Evolutionary conservation across 2,329 filamentous ascomycete species (phyloP).

Genomic region (Aspergillus caelatus): DNA sequence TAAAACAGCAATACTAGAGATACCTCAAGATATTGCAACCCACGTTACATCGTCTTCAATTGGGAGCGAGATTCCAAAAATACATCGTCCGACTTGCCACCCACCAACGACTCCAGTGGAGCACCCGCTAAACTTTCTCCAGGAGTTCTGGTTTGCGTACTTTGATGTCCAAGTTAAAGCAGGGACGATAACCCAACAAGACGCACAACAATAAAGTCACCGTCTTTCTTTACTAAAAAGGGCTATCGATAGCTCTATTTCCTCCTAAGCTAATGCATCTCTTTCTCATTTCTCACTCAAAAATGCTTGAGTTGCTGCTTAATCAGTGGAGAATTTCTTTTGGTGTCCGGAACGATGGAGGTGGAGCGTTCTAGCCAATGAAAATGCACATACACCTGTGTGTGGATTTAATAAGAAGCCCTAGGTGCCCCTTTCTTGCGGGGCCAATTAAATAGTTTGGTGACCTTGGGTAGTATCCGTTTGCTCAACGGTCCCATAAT

Average conservation of each 20-base stretch:
- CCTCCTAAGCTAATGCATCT: neutral
- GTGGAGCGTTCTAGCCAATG: neutral
- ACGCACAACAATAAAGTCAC: no score
- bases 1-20: neutral
- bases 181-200: no score
- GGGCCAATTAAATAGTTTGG: neutral
- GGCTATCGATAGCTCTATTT: accelerated
- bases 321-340: neutral
- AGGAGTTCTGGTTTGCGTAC: no score
- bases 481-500: neutral
- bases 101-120: neutral
- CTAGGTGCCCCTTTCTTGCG: neutral
- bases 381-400: neutral
- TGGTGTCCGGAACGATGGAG: neutral
- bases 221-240: neutral
- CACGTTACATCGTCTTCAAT: neutral
- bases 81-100: neutral
- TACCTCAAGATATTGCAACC: neutral
- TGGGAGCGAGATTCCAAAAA: neutral
- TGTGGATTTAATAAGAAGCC: neutral
- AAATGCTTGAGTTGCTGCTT: neutral
- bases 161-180: no score
- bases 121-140: neutral
- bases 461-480: neutral
- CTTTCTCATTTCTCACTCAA: neutral